Evolutionary conservation across 768 basidiomycete species (phyloP), one percentile per base, ranked within the genome.

Genomic region (Agrocybe praecox): DNA sequence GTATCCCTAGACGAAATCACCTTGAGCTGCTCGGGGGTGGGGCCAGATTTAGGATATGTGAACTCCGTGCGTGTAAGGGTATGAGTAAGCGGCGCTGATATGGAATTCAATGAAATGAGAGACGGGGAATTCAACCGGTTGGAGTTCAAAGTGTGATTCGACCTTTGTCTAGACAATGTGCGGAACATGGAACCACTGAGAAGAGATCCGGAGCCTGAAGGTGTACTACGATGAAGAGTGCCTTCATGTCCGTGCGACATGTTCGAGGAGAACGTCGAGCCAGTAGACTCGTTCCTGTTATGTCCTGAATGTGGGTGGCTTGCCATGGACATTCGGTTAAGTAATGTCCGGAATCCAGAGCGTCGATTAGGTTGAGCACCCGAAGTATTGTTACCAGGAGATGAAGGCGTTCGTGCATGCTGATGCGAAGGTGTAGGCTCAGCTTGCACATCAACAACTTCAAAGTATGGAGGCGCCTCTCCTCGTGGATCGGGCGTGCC

Each of bases 41-140:
- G 84, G 0, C 87, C 88, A 8, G 76, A 61, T 61, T 78, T 79
- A 1, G 88, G 89, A 62, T 85, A 89, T 17, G 80, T 80, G 59
- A 92, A 89, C 66, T 88, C 86, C 1, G 90, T 87, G 21, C 88
- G 85, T 19, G 81, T 74, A 23, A 81, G 74, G 11, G 92, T 93
- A 67, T 94, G 89, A 6, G 86, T 80, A 9, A 94, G 80, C 7
- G 92, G 92, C 5, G 88, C 66, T 6, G 89, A 91, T 55, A 94
- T 93, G 10, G 83, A 89, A 60, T 84, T 77, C 33, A 92, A 75
- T 17, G 90, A 90, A 54, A 90, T 85, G 52, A 80, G 74, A 18
- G 89, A 89, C 8, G 89, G 84, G 1, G 87, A 89, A 32, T 79
- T 84, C 46, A 85, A 77, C 53, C 74, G 71, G 56, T 70, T 70